These are phyloP conservation scores for Coelastrella sp. DNA, from an alignment of 139 green algal genomes.

Conservation along the genomic window DNA sequence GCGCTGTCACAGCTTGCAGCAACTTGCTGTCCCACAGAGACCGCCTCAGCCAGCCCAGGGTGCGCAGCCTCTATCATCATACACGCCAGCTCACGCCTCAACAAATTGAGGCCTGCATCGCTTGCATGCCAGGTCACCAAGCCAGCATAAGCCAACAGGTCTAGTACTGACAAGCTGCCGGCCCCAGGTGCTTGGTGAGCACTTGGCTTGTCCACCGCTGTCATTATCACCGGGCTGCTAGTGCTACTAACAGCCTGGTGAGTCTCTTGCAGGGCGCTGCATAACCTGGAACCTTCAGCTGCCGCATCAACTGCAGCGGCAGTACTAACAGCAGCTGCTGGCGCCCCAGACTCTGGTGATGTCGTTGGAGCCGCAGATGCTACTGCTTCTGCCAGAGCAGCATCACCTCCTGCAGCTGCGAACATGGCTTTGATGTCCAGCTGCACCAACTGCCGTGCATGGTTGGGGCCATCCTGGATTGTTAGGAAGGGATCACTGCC, in stretches of 20 bases:
- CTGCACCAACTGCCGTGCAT: not conserved
- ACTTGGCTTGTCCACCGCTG: no score
- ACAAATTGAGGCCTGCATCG: not conserved
- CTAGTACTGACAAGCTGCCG: not conserved
- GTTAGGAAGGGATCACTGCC: not conserved
- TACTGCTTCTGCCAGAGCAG: not conserved
- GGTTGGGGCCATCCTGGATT: not conserved
- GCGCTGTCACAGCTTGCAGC: not conserved
- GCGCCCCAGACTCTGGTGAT: not conserved
- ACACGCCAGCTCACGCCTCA: constrained; percentile 24
- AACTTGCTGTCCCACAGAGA: not conserved
- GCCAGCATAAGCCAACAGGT: constrained; percentile 20
- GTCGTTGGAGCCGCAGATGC: not conserved
- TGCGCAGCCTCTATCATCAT: constrained; percentile 7
- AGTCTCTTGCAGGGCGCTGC: not conserved
- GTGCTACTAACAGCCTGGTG: not conserved
- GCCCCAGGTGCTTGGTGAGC: no score
- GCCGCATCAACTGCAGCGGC: not conserved
- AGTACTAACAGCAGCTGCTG: not conserved
- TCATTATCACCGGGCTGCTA: no score
- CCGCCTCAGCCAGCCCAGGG: constrained; percentile 2
- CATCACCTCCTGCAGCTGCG: not conserved
- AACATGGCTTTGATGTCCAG: not conserved
- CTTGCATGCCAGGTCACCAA: not conserved
- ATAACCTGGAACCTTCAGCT: no score